phyloP scores from a whole-genome alignment of 2,329 filamentous ascomycete species.

The Claviceps pusilla region DNA sequence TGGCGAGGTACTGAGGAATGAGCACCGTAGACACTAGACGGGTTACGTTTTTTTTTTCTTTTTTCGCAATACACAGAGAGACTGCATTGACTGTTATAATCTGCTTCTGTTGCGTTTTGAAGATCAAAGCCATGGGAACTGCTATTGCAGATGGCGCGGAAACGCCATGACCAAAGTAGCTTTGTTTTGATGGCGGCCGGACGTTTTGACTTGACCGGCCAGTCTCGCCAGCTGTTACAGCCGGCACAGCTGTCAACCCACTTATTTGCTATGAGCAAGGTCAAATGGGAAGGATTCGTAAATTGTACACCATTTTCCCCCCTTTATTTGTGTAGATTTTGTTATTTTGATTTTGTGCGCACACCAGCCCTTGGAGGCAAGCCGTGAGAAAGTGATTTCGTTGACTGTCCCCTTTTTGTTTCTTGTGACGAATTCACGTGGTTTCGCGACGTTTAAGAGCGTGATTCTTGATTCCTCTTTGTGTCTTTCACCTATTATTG shows the following conservation, averaged over 20 bases:
- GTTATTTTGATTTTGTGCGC: not conserved
- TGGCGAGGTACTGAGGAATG: not conserved
- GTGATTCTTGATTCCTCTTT: not conserved
- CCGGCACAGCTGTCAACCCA: conserved; percentile 2
- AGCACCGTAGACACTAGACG: not conserved
- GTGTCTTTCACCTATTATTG: not conserved
- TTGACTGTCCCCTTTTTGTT: not conserved
- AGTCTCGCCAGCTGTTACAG: conserved; percentile 1
- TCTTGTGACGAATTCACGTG: not conserved
- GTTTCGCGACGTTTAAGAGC: not conserved
- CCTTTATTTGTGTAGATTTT: not conserved
- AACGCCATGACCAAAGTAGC: not conserved
- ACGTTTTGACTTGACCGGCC: not conserved
- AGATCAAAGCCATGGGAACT: not conserved
- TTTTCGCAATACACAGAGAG: not conserved
- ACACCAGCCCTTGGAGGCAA: not conserved
- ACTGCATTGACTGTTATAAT: not conserved
- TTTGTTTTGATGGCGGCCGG: not conserved
- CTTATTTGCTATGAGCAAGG: not conserved
- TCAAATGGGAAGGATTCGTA: not conserved
- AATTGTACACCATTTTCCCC: not conserved
- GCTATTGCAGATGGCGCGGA: not conserved
- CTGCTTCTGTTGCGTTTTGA: not conserved
- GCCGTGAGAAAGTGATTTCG: not conserved
- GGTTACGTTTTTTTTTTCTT: not conserved